Base-by-base conservation (phyloP, 2,329 filamentous ascomycete species). In the Pseudodiploospora longispora region DNA sequence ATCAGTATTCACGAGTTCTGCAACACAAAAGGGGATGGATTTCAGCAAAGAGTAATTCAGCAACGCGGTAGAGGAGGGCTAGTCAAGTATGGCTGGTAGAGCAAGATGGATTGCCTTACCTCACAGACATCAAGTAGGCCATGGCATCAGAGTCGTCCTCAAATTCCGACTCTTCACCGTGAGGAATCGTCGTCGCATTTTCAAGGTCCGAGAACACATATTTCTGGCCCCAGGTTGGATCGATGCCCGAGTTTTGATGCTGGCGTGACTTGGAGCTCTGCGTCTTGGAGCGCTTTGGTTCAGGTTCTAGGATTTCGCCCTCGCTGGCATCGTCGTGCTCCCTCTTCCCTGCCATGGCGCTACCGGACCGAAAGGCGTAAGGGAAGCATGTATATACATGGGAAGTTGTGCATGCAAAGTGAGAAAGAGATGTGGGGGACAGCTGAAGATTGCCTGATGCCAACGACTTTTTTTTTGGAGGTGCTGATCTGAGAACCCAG, bases 171-270 rank as follows among this genome's bases (percentile, higher is more conserved):
- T 83, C 80, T 34, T 78, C 74, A 40, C 76, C 75, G 7, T 59
- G 64, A 4, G 68, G 60, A 35, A 67, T 62, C 3, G 67, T 69
- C 4, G 67, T 62, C n/a, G 61, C 51, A 47, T 74, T 69, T 38
- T 78, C 74, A 10, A 78, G 63, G n/a, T 75, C 75, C 6, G 83
- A 81, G 53, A 89, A 85, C 36, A 83, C 83, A 55, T 80, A 79
- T 61, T 80, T 78, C 63, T 87, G 84, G 35, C 85, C 85, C 61
- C 80, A 87, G 3, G 78, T 76, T 7, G 78, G 74, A 59, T 87
- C 75, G 47, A 81, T 71, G 40, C 66, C 64, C 4, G 68, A 65
- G 50, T 69, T 65, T 47, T 69, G 62, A 42, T 68, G 64, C 41
- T 68, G 63, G 47, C 62, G 63, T 45, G 61, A 47, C 54, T 62